A percentile compares a stretch with the other conserved stretches of the same genome.
phyloP scores from a whole-genome alignment of 805 yeast genomes.

The Jamesozyma rosinii region DNA sequence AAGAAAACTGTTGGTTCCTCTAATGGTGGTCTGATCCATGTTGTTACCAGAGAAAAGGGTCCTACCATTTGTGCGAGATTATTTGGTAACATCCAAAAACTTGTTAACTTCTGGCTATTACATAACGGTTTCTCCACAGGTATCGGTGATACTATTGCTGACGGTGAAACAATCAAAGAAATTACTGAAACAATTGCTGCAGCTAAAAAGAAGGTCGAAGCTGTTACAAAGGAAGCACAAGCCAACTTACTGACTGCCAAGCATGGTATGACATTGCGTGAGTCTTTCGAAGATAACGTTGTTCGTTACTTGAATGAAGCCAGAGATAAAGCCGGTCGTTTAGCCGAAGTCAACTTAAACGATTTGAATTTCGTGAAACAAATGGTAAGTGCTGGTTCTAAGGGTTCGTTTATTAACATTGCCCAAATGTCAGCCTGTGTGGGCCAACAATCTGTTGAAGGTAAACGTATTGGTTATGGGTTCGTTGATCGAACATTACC shows the following conservation, averaged over 20 bases:
- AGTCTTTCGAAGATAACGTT: slow-evolving; percentile 95
- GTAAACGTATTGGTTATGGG: slow-evolving; percentile 97
- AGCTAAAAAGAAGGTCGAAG: slow-evolving; percentile 91
- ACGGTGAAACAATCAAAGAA: slow-evolving; percentile 87
- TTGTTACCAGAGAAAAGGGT: slow-evolving; percentile 96
- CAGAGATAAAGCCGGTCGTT: slow-evolving; percentile 97
- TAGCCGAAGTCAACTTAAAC: slow-evolving; percentile 92
- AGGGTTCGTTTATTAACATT: slow-evolving; percentile 96
- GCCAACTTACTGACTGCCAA: slow-evolving; percentile 81
- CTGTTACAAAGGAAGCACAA: slow-evolving; percentile 87
- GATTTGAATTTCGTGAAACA: slow-evolving; percentile 94
- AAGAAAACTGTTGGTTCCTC: slow-evolving; percentile 98
- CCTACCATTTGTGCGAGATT: slow-evolving; percentile 80
- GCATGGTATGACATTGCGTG: slow-evolving; percentile 99
- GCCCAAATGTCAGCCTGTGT: slow-evolving; percentile 99
- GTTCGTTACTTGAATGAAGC: slow-evolving; percentile 93
- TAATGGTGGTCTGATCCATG: slow-evolving; percentile 95
- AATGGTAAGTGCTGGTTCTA: slow-evolving; percentile 98
- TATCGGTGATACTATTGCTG: slow-evolving; percentile 99
- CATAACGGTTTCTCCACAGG: slow-evolving; percentile 98
- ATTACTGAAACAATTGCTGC: slow-evolving; percentile 87
- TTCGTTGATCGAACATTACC: slow-evolving; percentile 94
- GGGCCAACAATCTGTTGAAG: slow-evolving; percentile 98
- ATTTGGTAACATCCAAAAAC: slow-evolving; percentile 88
- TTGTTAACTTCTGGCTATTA: slow-evolving; percentile 90